Conservation (phyloP, 768 basidiomycete genomes). For the Collybiopsis luxurians region DNA sequence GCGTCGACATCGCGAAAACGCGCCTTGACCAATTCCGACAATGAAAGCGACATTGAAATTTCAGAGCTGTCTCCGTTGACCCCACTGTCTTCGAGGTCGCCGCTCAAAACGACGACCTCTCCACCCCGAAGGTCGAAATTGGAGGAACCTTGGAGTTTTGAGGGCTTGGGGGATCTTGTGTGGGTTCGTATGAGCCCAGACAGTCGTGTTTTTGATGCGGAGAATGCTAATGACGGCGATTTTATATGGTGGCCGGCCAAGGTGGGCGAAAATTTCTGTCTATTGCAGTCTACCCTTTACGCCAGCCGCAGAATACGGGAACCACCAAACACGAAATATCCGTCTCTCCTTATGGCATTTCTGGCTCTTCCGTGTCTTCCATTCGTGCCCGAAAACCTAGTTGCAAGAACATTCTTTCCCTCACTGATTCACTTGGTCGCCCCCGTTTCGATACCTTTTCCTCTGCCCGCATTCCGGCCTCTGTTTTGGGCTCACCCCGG, state of each 20-base stretch:
- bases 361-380: constrained; percentile 27
- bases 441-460: constrained; percentile 43
- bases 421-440: constrained; percentile 26
- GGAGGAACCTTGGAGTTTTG: constrained; percentile 15
- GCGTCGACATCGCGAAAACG: constrained; percentile 2
- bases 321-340: constrained; percentile 18
- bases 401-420: constrained; percentile 38
- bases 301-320: neutral
- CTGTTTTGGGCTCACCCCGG: constrained; percentile 31
- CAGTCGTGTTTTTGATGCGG: constrained; percentile 31
- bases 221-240: constrained; percentile 21
- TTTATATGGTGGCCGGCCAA: constrained; percentile 72
- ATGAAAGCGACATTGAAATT: neutral
- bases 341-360: constrained; percentile 22
- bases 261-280: constrained; percentile 33
- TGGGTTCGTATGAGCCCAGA: constrained; percentile 52
- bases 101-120: neutral
- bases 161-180: constrained; percentile 36
- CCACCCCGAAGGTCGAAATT: neutral
- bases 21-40: neutral
- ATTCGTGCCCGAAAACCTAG: constrained; percentile 31
- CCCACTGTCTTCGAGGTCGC: neutral
- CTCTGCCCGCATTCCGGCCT: constrained; percentile 20
- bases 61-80: neutral
- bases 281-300: constrained; percentile 6